Evolutionary conservation across 805 yeast genomes (phyloP).

Genomic region (Pichia cephalocereana): DNA sequence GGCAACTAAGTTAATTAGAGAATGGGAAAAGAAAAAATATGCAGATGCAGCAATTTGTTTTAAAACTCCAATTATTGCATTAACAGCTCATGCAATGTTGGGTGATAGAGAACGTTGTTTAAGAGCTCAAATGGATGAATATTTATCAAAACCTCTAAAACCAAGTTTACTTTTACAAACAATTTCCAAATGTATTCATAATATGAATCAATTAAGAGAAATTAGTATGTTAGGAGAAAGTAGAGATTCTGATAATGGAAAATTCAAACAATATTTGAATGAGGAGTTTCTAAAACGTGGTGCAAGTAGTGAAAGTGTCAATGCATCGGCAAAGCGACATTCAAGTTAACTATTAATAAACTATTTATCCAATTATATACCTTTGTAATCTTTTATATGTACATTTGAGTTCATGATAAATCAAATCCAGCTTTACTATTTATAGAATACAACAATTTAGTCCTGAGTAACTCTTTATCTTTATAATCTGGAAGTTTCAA

Average conservation of each 20-base stretch:
- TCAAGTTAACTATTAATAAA: neutral
- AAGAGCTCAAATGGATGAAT: conserved; percentile 89
- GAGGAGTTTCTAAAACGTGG: conserved; percentile 5
- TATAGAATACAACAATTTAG: conserved; percentile 70
- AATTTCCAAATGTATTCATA: conserved; percentile 73
- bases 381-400: neutral
- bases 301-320: neutral
- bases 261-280: conserved; percentile 7
- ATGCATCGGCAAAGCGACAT: neutral
- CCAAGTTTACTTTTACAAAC: conserved; percentile 79
- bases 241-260: neutral
- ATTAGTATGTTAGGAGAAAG: conserved; percentile 7
- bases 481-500: conserved; percentile 78
- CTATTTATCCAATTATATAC: too few species aligned
- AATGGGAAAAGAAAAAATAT: conserved; percentile 80
- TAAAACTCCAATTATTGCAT: conserved; percentile 80
- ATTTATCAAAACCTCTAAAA: conserved; percentile 78
- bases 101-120: conserved; percentile 84
- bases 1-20: conserved; percentile 78
- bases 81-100: conserved; percentile 91
- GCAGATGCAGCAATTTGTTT: conserved; percentile 52
- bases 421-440: conserved; percentile 84
- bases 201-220: conserved; percentile 53
- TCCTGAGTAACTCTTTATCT: conserved; percentile 44
- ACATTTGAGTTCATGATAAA: conserved; percentile 38